Base-by-base conservation (phyloP, 2,329 filamentous ascomycete species). In the Ceratocystis alfenasii region DNA sequence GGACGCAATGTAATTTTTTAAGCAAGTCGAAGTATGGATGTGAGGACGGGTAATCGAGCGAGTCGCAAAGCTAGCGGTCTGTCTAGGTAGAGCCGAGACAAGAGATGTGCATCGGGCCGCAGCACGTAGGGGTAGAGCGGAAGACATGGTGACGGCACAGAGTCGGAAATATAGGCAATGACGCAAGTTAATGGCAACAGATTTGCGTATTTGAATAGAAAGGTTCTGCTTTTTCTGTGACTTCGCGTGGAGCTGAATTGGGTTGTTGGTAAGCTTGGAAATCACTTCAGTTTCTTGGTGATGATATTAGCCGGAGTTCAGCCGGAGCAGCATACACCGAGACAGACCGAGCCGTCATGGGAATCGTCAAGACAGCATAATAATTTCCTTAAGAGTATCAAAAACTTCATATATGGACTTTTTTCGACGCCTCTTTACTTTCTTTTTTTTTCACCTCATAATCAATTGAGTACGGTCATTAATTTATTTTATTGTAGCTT, bases 21-120 rank as follows among this genome's bases (percentile, higher is more conserved):
- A 30, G 3, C 25, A 63, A 10, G 46, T 30, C 45, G 25, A 20
- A 30, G 73, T 75, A 44, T 76, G 41, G 36, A 55, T 53, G 28
- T 59, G 55, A 59, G 55, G 55, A 17, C 55, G 50, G 63, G 55
- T 63, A 20, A 63, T n/a, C 22, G 66, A 46, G 45, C 63, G 68
- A 65, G 68, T 66, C 41, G 64, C 41, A 61, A 62, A 66, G 30
- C 64, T 12, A 8, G 66, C 66, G 36, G 48, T 45, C 33, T 65
- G 64, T 44, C 50, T 65, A 12, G 50, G 44, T 41, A 55, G n/a
- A 17, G 36, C 22, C 25, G 48, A 28, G 22, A 46, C 48, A 50
- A 20, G 12, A 41, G 36, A 28, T 50, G n/a, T 30, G 44, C 55
- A n/a, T 22, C 61, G 60, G 41, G 63, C 46, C 3, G 60, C 30